Evolutionary conservation across 2,329 filamentous ascomycete species (phyloP), one percentile per base, ranked within the genome.

Genomic region (Penicillium janthinellum): DNA sequence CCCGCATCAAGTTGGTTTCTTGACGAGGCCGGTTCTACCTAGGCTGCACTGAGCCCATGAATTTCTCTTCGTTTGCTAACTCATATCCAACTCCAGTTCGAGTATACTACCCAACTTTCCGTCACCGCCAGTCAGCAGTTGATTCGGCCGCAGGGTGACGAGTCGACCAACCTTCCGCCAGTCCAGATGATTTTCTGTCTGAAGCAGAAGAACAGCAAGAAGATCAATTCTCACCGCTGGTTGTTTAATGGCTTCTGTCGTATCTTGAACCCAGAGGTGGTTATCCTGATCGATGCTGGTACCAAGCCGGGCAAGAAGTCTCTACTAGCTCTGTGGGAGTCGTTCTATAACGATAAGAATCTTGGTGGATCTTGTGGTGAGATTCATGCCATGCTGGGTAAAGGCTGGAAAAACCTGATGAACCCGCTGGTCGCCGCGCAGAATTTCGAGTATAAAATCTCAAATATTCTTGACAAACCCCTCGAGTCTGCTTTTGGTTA

Each of bases 381-480:
- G 75, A 98, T 98, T 66, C 94, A 98, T 77, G 94, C 94, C 57
- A 96, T 97, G 91, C 82, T 97, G 74, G 94, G 94, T 64, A 88
- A 89, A 71, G 90, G 91, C 44, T 94, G 93, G 78, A 90, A 86
- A 77, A 96, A 96, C 78, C 84, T 98, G 66, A 77, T 97, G 71
- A 98, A 98, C 76, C 94, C 94, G 10, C 85, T 98, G 25, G 92
- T 98, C 59, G 94, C 94, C 14, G 89, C 92, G 28, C 94, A 98
- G 78, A 98, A 98, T 77, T 98, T 98, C 76, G 94, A 98, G 84
- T 98, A 98, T 85, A 98, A 98, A 84, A 98, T 98, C 79, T 94
- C 90, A 78, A 98, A 98, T 79, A 97, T 98, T 79, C 86, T 98
- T 60, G 94, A 98, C 77, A 98, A 98, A 82, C 94, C 94, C 2